phyloP scores from a whole-genome alignment of 2,329 filamentous ascomycete genomes.

The Amylocarpus encephaloides region DNA sequence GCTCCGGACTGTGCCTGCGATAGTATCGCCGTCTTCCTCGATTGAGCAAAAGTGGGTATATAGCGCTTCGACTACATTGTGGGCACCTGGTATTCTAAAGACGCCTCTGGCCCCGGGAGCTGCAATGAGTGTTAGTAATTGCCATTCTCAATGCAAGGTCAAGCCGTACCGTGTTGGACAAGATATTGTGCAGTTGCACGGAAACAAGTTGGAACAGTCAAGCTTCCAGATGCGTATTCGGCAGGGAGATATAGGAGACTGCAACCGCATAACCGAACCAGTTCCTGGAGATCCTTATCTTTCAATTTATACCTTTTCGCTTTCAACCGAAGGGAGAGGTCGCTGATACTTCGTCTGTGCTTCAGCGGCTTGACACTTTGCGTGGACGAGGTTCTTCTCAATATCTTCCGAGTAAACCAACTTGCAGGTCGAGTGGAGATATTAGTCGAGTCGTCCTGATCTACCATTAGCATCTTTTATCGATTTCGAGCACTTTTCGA shows the following conservation, averaged over 20 bases:
- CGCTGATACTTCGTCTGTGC: slow-evolving; percentile 49
- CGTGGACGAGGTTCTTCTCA: slow-evolving; percentile 33
- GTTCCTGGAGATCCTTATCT: slow-evolving; percentile 47
- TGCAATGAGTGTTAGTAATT: slow-evolving; percentile 16
- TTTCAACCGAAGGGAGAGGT: slow-evolving; percentile 43
- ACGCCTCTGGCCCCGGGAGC: slow-evolving; percentile 45
- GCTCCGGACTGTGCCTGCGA: slow-evolving; percentile 52
- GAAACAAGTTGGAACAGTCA: slow-evolving; percentile 59
- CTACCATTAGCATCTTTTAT: no score
- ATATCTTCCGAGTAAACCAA: slow-evolving; percentile 35
- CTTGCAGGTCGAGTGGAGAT: slow-evolving; percentile 28
- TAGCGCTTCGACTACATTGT: slow-evolving; percentile 46
- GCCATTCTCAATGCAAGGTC: neutral
- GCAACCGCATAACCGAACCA: slow-evolving; percentile 57
- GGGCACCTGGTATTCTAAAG: slow-evolving; percentile 57
- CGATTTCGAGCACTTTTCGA: no score
- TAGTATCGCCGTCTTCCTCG: slow-evolving; percentile 39
- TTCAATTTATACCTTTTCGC: slow-evolving; percentile 41
- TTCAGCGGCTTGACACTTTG: slow-evolving; percentile 30
- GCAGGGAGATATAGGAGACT: slow-evolving; percentile 54
- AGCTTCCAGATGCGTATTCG: slow-evolving; percentile 50
- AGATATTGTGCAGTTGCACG: slow-evolving; percentile 61
- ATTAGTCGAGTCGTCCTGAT: slow-evolving; percentile 16
- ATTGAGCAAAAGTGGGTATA: slow-evolving; percentile 58
- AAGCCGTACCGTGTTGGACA: slow-evolving; percentile 48